Conservation (phyloP, 2,329 filamentous ascomycete genomes). For the Phialophora tarda region DNA sequence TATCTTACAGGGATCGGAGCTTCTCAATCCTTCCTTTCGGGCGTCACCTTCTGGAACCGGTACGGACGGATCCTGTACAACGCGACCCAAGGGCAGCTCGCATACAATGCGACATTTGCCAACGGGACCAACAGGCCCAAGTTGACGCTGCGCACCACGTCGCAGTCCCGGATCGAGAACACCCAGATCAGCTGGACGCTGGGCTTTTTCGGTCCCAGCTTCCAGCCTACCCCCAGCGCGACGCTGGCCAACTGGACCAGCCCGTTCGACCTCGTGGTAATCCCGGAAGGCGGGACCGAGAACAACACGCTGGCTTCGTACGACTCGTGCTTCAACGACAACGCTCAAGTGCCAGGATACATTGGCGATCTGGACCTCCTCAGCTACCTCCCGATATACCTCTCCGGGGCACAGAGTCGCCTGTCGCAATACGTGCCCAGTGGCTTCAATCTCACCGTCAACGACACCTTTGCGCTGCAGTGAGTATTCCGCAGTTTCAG, state of each 20-base stretch:
- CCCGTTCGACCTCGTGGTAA: slow-evolving; percentile 53
- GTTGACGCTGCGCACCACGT: slow-evolving; percentile 60
- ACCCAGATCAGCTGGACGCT: slow-evolving; percentile 60
- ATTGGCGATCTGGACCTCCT: slow-evolving; percentile 49
- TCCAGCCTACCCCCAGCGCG: slow-evolving; percentile 44
- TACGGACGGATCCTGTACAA: slow-evolving; percentile 62
- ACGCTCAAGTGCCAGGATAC: slow-evolving; percentile 45
- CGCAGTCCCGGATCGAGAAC: slow-evolving; percentile 61
- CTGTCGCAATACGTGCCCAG: slow-evolving; percentile 55
- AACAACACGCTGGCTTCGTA: slow-evolving; percentile 62
- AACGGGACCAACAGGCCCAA: slow-evolving; percentile 57
- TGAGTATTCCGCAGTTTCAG: slow-evolving; percentile 2
- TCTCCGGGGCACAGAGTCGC: slow-evolving; percentile 52
- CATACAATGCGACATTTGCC: slow-evolving; percentile 54
- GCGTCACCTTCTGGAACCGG: slow-evolving; percentile 60
- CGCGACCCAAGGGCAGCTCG: slow-evolving; percentile 54
- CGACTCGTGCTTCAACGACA: slow-evolving; percentile 52
- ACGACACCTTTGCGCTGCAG: slow-evolving; percentile 59
- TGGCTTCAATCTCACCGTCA: slow-evolving; percentile 56
- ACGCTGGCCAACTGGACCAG: slow-evolving; percentile 51
- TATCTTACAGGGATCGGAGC: slow-evolving; percentile 59
- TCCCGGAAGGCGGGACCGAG: slow-evolving; percentile 57
- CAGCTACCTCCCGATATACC: slow-evolving; percentile 54
- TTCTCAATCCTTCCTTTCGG: slow-evolving; percentile 56
- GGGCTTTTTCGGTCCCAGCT: slow-evolving; percentile 59